A percentile compares a stretch with the other conserved stretches of the same genome.
Evolutionary conservation across 345 rosid species (phyloP).

Genomic region (Isatis tinctoria): DNA sequence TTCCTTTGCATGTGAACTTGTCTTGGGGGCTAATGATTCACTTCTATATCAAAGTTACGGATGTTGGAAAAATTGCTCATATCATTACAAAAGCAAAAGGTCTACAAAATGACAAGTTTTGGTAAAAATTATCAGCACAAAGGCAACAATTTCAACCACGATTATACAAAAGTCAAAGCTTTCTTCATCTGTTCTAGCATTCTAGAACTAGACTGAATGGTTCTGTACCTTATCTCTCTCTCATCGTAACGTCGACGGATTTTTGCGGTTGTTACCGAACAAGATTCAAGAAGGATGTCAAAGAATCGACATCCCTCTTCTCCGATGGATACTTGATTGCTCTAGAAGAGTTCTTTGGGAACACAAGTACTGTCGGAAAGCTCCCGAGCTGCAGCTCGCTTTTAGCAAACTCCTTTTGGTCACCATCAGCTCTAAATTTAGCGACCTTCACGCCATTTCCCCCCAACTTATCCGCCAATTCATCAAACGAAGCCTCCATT

Average conservation of each 20-base stretch:
- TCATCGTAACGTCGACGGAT: neutral
- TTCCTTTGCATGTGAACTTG: neutral
- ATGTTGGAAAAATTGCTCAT: neutral
- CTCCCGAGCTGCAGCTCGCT: constrained; percentile 70
- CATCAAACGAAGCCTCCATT: constrained; percentile 72
- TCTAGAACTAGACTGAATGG: constrained; percentile 21
- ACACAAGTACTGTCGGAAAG: constrained; percentile 84
- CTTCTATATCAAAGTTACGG: neutral
- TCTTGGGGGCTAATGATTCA: neutral
- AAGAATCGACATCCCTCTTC: constrained; percentile 87
- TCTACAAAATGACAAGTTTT: neutral
- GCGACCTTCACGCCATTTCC: constrained; percentile 74
- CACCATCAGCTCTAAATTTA: constrained; percentile 86
- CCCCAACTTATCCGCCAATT: constrained; percentile 66
- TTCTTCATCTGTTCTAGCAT: constrained; percentile 23
- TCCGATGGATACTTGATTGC: constrained; percentile 87
- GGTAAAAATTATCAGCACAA: neutral
- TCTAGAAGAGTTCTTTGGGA: constrained; percentile 68
- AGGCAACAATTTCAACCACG: neutral
- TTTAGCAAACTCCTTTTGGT: constrained; percentile 74
- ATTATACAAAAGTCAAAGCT: neutral
- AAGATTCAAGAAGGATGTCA: constrained; percentile 78
- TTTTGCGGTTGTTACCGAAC: constrained; percentile 38
- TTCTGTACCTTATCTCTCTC: neutral
- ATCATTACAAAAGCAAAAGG: neutral